Base-by-base conservation (phyloP, 352 stramenopile species). In the Peronospora belbahrii region DNA sequence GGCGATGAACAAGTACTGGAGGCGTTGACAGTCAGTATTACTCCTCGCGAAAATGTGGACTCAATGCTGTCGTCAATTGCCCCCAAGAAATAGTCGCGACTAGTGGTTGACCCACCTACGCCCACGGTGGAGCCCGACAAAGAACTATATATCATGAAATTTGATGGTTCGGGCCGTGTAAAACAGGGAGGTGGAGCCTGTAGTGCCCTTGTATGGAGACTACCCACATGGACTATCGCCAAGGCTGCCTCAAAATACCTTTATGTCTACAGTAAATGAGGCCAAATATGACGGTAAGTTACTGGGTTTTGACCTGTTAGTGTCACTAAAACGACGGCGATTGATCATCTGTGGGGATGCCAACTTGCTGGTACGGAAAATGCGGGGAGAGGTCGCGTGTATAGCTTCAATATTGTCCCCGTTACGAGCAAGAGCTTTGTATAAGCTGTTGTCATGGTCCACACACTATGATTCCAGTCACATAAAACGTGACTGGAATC, bases 181-280 rank as follows among this genome's bases (percentile, higher is more conserved):
- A n/a, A n/a, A n/a, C 15, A 48, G 0, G 28, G 28, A 0, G 19
- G 35, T 27, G 43, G 57, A 0, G 30, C 41, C 0, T 62, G 22
- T 25, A 50, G 27, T 1, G 47, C 47, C 3, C 42, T 66, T 17
- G 1, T 59, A 0, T 62, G 52, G 52, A 36, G 48, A 10, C 6
- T 54, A 0, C 58, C 58, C 0, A 42, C 10, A 3, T 62, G 48
- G 52, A 30, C 11, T 1, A 31, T 59, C 0, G 4, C 46, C 1
- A 23, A 31, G 0, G 37, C 48, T 0, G 15, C 19, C 2, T 55
- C 46, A 0, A 25, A 14, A 0, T 58, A 43, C 18, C n/a, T 3
- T 0, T 7, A 28, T 1, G 44, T 3, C 46, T 8, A 55, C 57
- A 0, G 51, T 66, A 0, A 67, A 67, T 10, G 58, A 67, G 11